Conservation (phyloP, 2,329 filamentous ascomycete genomes). For the Trichoderma brevicompactum region DNA sequence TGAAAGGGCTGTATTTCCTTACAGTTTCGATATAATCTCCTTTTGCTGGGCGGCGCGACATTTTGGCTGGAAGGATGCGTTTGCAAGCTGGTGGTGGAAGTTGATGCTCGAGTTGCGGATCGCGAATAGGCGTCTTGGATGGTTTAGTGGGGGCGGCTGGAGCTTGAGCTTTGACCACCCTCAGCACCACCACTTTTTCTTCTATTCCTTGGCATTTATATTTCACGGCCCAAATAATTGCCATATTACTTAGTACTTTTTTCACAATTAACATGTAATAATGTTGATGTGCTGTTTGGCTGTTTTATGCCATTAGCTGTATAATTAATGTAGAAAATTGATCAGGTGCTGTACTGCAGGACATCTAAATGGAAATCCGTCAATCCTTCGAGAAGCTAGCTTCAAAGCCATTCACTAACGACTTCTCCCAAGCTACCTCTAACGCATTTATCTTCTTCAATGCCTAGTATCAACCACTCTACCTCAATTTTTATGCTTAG, state of each 20-base stretch:
- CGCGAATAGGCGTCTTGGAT: not conserved
- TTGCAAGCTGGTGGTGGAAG: not conserved
- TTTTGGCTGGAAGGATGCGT: constrained; percentile 45
- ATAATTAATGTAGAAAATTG: not conserved
- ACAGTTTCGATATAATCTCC: constrained; percentile 98
- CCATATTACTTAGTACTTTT: no score
- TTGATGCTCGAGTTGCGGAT: not conserved
- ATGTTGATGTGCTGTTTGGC: no score
- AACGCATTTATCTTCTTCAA: no score
- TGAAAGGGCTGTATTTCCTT: constrained; percentile 34
- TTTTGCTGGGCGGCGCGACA: constrained; percentile 78
- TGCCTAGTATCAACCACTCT: no score
- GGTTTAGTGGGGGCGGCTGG: constrained; percentile 5
- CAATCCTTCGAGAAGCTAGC: not conserved
- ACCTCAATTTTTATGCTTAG: no score
- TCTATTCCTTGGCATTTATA: no score
- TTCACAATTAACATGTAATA: no score
- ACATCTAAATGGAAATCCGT: not conserved
- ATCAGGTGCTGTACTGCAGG: constrained; percentile 6
- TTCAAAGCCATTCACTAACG: no score
- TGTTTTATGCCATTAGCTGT: not conserved
- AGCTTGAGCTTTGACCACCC: constrained; percentile 26
- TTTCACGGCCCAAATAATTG: no score
- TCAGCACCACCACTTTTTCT: no score
- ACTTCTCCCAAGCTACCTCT: no score